Base-by-base conservation (phyloP, 441 rosid genomes). In the Gossypium schwendimanii region DNA sequence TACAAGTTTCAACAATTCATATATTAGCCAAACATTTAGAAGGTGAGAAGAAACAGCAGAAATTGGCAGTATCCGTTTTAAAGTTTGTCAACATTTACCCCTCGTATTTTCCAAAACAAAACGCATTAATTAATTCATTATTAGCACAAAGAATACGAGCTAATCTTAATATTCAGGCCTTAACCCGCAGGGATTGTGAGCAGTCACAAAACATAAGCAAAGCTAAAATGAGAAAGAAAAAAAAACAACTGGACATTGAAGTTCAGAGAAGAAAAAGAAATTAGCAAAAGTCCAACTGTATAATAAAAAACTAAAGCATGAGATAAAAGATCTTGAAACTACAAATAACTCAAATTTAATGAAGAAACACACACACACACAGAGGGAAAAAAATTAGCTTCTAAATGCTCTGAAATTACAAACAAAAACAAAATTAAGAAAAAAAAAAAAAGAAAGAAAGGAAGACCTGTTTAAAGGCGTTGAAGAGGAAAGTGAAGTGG, bases 401-500 rank as follows among this genome's bases (percentile, higher is more conserved):
- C 49, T 9, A 14, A 55, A 31, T 6, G 18, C 12, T 55, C 31
- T 39, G 23, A 55, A 20, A 15, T n/a, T 57, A 20, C 17, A 36
- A 23, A 4, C 4, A 54, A 12, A 52, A 17, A 24, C 1, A 17
- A 62, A 73, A 28, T 23, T 31, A 15, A 60, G 6, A 21, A 1
- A 15, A 67, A 6, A 8, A 65, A 39, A 39, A 47, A 5, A 2
- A 2, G 6, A 44, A 3, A 24, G 39, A 69, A 78, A 71, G 76
- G 28, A 65, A 59, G 24, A 85, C 87, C 87, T 83, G 83, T 69
- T 82, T 78, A 79, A 83, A 78, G 85, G 85, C 81, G 63, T 63
- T 50, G 63, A 50, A 39, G 57, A 75, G 7, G 77, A 70, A 75
- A 74, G 71, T 84, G 83, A 84, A 76, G 89, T 85, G 89, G 90